phyloP scores from a whole-genome alignment of 352 stramenopile species.

The Globisporangium emineosum region DNA sequence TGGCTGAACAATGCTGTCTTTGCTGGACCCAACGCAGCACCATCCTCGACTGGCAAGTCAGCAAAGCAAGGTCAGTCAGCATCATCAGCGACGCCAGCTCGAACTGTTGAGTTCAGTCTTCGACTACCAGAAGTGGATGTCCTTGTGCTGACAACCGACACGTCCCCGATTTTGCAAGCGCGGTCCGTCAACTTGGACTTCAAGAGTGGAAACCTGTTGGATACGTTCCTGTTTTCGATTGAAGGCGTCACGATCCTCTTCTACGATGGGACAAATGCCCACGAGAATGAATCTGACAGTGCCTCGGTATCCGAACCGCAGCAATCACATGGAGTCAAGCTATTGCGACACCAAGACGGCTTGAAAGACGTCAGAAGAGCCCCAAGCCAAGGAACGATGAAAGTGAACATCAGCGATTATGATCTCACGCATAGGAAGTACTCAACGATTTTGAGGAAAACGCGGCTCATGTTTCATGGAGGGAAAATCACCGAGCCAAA shows the following conservation, averaged over 20 bases:
- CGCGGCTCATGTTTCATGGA: slow-evolving; percentile 57
- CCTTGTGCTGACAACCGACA: slow-evolving; percentile 57
- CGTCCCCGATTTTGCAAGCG: slow-evolving; percentile 63
- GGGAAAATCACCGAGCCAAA: slow-evolving; percentile 43
- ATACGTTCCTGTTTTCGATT: slow-evolving; percentile 58
- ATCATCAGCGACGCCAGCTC: neutral
- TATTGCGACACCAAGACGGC: slow-evolving; percentile 15
- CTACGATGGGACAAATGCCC: slow-evolving; percentile 31
- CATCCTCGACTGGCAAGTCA: neutral
- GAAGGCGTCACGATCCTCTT: slow-evolving; percentile 61
- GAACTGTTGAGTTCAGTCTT: slow-evolving; percentile 48
- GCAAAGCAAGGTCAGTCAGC: neutral
- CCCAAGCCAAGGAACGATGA: slow-evolving; percentile 7
- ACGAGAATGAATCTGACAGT: neutral
- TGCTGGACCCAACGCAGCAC: slow-evolving; percentile 13
- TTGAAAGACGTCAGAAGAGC: slow-evolving; percentile 16
- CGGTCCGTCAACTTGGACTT: slow-evolving; percentile 51
- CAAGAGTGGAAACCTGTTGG: slow-evolving; percentile 39
- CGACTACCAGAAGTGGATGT: slow-evolving; percentile 63
- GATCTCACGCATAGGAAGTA: slow-evolving; percentile 40
- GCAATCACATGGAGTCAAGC: neutral
- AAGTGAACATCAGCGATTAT: slow-evolving; percentile 27
- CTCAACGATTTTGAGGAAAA: slow-evolving; percentile 59
- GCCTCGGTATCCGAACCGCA: neutral
- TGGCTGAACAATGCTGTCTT: slow-evolving; percentile 60